Evolutionary conservation across 2,329 filamentous ascomycete genomes (phyloP).

Genomic region (Periconia macrospinosa): DNA sequence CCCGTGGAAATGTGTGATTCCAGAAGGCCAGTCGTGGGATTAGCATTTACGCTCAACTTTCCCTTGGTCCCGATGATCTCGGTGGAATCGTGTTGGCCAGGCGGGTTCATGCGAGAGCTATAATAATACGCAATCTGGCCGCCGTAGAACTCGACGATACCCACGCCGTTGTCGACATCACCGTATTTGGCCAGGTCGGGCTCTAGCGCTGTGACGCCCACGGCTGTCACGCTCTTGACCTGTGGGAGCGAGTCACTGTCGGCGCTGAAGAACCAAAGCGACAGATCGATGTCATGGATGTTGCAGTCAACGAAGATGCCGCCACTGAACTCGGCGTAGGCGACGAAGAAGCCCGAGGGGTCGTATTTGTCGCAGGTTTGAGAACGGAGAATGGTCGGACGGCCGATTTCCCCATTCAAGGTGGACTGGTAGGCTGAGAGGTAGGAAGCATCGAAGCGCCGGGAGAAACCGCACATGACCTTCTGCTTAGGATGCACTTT

Average conservation of each 20-base stretch:
- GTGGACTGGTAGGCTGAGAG: conserved; percentile 60
- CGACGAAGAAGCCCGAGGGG: conserved; percentile 67
- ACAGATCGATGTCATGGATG: conserved; percentile 70
- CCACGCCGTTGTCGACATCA: conserved; percentile 65
- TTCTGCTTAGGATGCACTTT: conserved; percentile 61
- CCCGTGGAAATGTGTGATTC: conserved; percentile 58
- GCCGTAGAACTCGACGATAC: conserved; percentile 66
- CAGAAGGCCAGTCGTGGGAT: conserved; percentile 59
- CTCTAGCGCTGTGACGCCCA: conserved; percentile 62
- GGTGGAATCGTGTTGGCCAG: conserved; percentile 67
- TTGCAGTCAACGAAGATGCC: conserved; percentile 73
- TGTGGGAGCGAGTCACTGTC: conserved; percentile 34
- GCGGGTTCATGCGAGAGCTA: conserved; percentile 66
- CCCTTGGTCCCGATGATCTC: conserved; percentile 69
- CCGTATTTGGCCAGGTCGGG: conserved; percentile 60
- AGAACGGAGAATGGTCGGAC: conserved; percentile 62
- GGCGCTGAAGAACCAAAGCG: conserved; percentile 61
- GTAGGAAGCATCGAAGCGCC: conserved; percentile 69
- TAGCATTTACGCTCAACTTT: conserved; percentile 63
- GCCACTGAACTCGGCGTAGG: conserved; percentile 66
- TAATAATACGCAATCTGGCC: conserved; percentile 68
- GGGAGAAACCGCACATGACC: conserved; percentile 68
- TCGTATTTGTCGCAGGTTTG: conserved; percentile 71
- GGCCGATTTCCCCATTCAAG: conserved; percentile 59
- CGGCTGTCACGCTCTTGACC: conserved; percentile 59